Percentiles rank a stretch among this genome's conserved stretches.
These are phyloP conservation scores for Penicillium sp. DNA, from an alignment of 2,329 filamentous ascomycete genomes.

Conservation along the genomic window DNA sequence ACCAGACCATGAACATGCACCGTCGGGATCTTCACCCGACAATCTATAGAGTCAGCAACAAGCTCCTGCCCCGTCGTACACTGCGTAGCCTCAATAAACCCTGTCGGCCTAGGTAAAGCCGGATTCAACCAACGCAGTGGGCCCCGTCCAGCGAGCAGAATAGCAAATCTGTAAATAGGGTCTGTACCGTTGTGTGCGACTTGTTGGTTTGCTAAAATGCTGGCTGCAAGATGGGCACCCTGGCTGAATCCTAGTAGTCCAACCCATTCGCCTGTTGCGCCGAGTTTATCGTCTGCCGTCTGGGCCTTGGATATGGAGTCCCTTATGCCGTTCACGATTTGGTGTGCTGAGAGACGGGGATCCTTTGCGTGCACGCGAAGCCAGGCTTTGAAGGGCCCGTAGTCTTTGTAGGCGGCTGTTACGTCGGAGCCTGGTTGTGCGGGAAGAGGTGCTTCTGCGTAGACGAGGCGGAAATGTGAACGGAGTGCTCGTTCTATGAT, in stretches of 20 bases:
- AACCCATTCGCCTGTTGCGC: conserved; percentile 57
- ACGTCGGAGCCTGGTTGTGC: conserved; percentile 61
- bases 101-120: background rate
- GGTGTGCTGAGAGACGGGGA: conserved; percentile 45
- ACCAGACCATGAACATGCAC: background rate
- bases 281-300: conserved; percentile 47
- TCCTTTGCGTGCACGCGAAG: conserved; percentile 62
- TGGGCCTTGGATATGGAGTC: background rate
- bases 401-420: conserved; percentile 60
- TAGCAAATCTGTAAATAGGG: background rate
- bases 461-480: conserved; percentile 65
- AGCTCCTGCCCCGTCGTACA: background rate
- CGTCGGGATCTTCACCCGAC: background rate
- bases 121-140: background rate
- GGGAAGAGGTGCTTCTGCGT: conserved; percentile 65
- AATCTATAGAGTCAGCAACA: background rate
- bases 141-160: background rate
- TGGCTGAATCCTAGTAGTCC: conserved; percentile 64
- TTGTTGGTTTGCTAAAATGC: conserved; percentile 61
- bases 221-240: conserved; percentile 60
- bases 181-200: conserved; percentile 53
- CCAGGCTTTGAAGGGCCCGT: conserved; percentile 63
- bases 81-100: background rate
- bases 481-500: conserved; percentile 50
- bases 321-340: background rate